Base-by-base conservation (phyloP, 2,329 filamentous ascomycete genomes). In the Hypoxylon rubiginosum region DNA sequence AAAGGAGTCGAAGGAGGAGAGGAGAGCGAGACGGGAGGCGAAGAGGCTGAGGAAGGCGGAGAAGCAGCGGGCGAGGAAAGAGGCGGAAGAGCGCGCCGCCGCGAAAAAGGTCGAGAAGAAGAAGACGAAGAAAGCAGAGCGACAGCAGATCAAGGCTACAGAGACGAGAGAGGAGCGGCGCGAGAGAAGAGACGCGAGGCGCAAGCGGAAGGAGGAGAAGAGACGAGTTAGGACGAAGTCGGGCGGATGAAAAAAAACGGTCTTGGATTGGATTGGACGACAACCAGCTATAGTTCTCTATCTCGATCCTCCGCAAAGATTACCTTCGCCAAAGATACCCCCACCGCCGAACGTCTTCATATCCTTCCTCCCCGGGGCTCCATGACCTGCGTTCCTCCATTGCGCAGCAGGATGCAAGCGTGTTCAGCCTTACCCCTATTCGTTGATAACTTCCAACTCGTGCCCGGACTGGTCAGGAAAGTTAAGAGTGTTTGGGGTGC, bases 161-260 rank as follows among this genome's bases (percentile, higher is more conserved):
- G 83, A 85, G 65, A 84, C 85, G 61, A 86, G 83, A 71, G 79
- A 79, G 55, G 80, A 83, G 73, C 76, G 82, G 51, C 77, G 79
- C 48, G 81, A 77, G 13, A 78, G 75, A 64, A 82, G 82, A 66
- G 81, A 82, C 72, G 81, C 79, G 62, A 82, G 79, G 76, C 80
- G 80, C 72, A 80, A 70, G 70, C 74, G 77, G 58, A 77, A 79
- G 68, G 73, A 76, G 52, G 72, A 74, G 39, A 79, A 75, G 64
- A 65, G 74, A 67, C 74, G 64, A 15, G 57, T 48, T 15, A 73
- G 67, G 53, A 59, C 60, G 36, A 63, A 61, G 1, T 60, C 62
- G 46, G 59, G 58, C 13, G 62, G 64, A 50, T 71, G 61, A 72
- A 19, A n/a, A 28, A 2, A 26, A 15, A 36, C n/a, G n/a, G n/a